Percentiles rank a stretch among this genome's conserved stretches.
Conservation (phyloP, 2,329 filamentous ascomycete species). For the Scedosporium aurantiacum region DNA sequence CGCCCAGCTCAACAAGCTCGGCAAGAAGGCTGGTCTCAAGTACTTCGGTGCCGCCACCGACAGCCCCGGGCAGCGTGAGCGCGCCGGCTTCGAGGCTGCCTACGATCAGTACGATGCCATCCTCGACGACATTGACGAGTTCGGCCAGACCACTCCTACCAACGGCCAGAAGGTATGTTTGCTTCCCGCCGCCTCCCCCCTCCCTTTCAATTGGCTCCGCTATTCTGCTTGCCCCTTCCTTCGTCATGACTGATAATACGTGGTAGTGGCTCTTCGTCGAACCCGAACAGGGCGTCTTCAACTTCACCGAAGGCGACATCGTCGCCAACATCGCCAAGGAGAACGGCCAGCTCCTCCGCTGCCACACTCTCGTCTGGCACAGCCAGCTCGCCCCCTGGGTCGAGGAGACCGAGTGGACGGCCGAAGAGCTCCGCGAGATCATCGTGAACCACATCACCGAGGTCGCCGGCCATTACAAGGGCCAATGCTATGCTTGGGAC, state of each 20-base stretch:
- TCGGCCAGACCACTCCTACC: conserved; percentile 50
- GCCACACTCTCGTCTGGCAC: conserved; percentile 43
- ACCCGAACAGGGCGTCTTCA: conserved; percentile 45
- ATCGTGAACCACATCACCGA: conserved; percentile 45
- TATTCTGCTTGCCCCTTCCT: background rate
- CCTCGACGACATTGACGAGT: conserved; percentile 41
- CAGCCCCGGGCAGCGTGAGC: conserved; percentile 25
- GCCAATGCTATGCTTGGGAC: conserved; percentile 53
- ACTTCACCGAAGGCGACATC: conserved; percentile 46
- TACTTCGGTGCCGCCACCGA: conserved; percentile 57
- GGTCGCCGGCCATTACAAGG: conserved; percentile 45
- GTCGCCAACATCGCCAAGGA: conserved; percentile 30
- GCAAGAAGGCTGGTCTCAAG: conserved; percentile 38
- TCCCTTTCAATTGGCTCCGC: background rate
- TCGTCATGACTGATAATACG: background rate
- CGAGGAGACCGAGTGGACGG: conserved; percentile 36
- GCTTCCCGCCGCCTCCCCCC: too few relatives aligned
- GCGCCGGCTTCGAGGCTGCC: conserved; percentile 32
- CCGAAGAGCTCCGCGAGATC: conserved; percentile 41
- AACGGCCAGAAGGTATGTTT: conserved; percentile 39
- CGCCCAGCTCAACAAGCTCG: conserved; percentile 34
- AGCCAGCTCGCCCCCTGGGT: conserved; percentile 28
- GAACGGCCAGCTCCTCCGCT: conserved; percentile 38
- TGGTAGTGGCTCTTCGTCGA: conserved; percentile 46
- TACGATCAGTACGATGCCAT: conserved; percentile 44